Base-by-base conservation (phyloP, 2,329 filamentous ascomycete species). In the Colletotrichum scovillei region DNA sequence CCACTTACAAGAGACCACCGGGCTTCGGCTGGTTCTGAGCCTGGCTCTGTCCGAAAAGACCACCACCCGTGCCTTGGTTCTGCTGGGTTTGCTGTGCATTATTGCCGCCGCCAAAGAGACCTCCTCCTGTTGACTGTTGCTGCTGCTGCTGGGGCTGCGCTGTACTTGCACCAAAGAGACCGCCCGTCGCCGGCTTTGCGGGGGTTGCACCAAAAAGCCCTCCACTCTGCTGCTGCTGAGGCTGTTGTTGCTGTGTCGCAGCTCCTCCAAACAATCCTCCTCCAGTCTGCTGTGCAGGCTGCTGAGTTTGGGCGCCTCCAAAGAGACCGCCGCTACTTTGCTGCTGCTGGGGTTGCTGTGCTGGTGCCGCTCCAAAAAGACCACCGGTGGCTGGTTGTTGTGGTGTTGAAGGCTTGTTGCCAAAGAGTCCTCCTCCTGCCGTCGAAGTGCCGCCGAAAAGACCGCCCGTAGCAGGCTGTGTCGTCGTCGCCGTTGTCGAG, bases 371-470 rank as follows among this genome's bases (percentile, higher is more conserved):
- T 26, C 82, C 83, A 75, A 84, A 83, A 12, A 83, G 77, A 35
- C 81, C 79, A 55, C 84, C 80, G 19, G 80, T 79, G 24, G 81
- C 63, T 78, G 78, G 42, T 11, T 49, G 42, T 49, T 49, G 42
- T 49, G 42, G 57, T 74, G 77, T 53, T 78, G 78, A 55, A 75
- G 63, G 67, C 8, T 60, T 59, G 66, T 11, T 63, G 62, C 70
- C 70, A 53, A 74, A 73, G 26, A 73, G 64, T 22, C 72, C 72
- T 35, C 63, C 63, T 46, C 53, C 56, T 11, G 74, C 75, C 70
- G 77, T 72, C 63, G 79, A 80, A 83, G 22, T 82, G 75, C 53
- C 81, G 26, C 82, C 83, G 75, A 84, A 83, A 14, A 83, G 77
- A 35, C 81, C 80, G 24, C 79, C 79, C 24, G 81, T 80, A 59